Conservation (phyloP, 805 yeast species). For the Wickerhamiella siamensis region DNA sequence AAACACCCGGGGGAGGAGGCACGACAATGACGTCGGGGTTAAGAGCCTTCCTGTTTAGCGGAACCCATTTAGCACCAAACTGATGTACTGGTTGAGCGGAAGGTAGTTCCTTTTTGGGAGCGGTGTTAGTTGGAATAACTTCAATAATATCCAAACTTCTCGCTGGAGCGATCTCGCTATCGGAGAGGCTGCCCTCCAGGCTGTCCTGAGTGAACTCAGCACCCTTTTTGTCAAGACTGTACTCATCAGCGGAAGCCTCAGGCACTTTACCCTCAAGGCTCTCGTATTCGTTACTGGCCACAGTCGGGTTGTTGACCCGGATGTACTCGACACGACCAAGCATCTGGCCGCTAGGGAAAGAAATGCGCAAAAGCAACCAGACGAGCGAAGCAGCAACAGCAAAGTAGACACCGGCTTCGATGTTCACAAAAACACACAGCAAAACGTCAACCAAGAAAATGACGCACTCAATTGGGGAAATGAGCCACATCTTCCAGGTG, state of each 20-base stretch:
- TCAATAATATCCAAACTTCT: neutral
- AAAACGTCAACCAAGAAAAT: constrained; percentile 62
- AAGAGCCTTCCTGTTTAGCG: constrained; percentile 29
- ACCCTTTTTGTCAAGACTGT: neutral
- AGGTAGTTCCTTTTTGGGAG: neutral
- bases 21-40: constrained; percentile 44
- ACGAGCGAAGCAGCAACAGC: constrained; percentile 78
- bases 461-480: constrained; percentile 58
- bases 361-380: constrained; percentile 52
- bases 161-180: neutral
- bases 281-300: neutral
- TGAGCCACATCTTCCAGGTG: constrained; percentile 48
- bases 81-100: constrained; percentile 2
- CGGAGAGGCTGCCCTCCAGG: constrained; percentile 1
- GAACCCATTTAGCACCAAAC: constrained; percentile 23
- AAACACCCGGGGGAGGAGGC: constrained; percentile 83
- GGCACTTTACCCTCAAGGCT: constrained; percentile 20
- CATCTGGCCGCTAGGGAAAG: constrained; percentile 71
- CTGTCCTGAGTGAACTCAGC: neutral
- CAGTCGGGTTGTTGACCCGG: constrained; percentile 48
- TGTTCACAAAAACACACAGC: constrained; percentile 60
- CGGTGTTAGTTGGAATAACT: neutral
- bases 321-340: constrained; percentile 64
- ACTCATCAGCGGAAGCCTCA: constrained; percentile 14
- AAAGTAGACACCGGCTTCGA: constrained; percentile 84